Percentiles rank a stretch among this genome's conserved stretches.
phyloP scores from a whole-genome alignment of 768 basidiomycete genomes.

The Russula sp. region DNA sequence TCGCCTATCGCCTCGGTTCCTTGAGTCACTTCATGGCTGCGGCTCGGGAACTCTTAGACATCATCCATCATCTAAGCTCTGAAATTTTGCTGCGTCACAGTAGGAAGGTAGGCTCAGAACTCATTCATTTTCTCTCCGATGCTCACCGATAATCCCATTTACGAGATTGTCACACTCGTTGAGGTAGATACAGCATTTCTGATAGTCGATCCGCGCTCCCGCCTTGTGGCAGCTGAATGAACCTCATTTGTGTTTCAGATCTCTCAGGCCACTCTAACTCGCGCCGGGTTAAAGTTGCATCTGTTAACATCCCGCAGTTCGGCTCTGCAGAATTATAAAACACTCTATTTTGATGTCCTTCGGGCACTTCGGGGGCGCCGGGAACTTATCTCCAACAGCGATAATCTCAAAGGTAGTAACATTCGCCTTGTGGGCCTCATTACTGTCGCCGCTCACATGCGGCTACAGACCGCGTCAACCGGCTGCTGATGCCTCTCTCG shows the following conservation, averaged over 20 bases:
- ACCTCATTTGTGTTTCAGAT: conserved; percentile 22
- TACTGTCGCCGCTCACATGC: conserved; percentile 4
- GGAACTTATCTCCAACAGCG: conserved; percentile 13
- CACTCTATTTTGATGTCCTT: conserved; percentile 24
- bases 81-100: conserved; percentile 20
- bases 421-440: conserved; percentile 1
- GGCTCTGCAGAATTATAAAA: conserved; percentile 18
- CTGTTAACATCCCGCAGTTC: conserved; percentile 21
- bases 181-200: conserved; percentile 21
- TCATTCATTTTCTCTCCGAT: neutral
- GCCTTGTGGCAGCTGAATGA: conserved; percentile 10
- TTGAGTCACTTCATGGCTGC: conserved; percentile 20
- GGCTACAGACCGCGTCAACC: conserved; percentile 18
- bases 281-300: conserved; percentile 21
- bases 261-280: conserved; percentile 21
- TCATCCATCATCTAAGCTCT: conserved; percentile 13
- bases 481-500: conserved; percentile 22
- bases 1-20: conserved; percentile 20
- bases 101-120: conserved; percentile 21
- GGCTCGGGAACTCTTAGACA: conserved; percentile 22
- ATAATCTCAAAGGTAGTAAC: conserved; percentile 21
- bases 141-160: conserved; percentile 9
- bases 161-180: conserved; percentile 23
- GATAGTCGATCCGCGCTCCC: conserved; percentile 1
- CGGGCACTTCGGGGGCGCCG: conserved; percentile 19